phyloP scores from a whole-genome alignment of 352 stramenopile genomes.

The Phytophthora cryptogea region DNA sequence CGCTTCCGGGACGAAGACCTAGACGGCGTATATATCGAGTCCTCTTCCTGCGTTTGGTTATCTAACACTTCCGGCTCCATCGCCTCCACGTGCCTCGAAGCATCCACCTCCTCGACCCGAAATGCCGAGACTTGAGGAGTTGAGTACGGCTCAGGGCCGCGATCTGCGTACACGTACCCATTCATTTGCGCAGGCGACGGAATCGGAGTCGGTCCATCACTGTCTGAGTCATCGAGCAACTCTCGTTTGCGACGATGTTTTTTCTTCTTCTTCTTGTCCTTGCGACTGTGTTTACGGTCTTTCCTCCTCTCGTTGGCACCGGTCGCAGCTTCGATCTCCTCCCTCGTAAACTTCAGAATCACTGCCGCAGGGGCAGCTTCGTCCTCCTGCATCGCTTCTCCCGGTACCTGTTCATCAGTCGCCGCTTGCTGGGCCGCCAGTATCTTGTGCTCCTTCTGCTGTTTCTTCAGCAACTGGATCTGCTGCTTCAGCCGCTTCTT shows the following conservation, averaged over 20 bases:
- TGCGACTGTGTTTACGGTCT: constrained; percentile 60
- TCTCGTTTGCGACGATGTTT: constrained; percentile 48
- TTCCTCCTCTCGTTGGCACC: constrained; percentile 48
- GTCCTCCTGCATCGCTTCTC: constrained; percentile 12
- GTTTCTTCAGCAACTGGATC: constrained; percentile 60
- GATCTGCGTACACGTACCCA: constrained; percentile 51
- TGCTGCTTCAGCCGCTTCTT: constrained; percentile 58
- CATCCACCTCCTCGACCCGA: constrained; percentile 6
- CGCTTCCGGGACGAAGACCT: constrained; percentile 36
- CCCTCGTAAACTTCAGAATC: constrained; percentile 41
- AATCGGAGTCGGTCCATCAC: constrained; percentile 47
- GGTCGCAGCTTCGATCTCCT: constrained; percentile 43
- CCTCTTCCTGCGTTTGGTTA: constrained; percentile 9
- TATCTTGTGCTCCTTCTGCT: constrained; percentile 56
- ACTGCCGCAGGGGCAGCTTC: constrained; percentile 7
- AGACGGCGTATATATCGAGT: constrained; percentile 6
- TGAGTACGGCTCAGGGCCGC: constrained; percentile 19
- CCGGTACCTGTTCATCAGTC: background rate
- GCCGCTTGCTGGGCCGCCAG: constrained; percentile 9
- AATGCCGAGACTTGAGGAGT: constrained; percentile 22
- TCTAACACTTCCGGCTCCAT: constrained; percentile 20
- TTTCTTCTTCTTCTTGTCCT: constrained; percentile 61
- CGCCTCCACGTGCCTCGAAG: constrained; percentile 3
- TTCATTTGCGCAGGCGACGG: constrained; percentile 52
- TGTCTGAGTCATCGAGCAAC: constrained; percentile 54